Base-by-base conservation (phyloP, 352 stramenopile genomes). In the Phytophthora brassicae region DNA sequence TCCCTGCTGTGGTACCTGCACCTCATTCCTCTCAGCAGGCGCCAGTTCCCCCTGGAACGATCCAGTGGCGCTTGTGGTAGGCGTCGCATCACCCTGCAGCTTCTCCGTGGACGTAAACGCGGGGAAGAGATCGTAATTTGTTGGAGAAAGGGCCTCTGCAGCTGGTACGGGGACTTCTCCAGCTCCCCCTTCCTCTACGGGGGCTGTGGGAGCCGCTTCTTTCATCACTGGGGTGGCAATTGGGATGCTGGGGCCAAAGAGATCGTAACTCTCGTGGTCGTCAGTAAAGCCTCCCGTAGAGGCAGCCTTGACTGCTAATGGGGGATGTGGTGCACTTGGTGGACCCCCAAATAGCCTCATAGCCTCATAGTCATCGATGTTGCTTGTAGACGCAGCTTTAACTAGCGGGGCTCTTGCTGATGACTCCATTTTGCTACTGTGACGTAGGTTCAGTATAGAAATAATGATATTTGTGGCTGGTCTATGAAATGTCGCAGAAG, bases 101-200 rank as follows among this genome's bases (percentile, higher is more conserved):
- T 62, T 68, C 17, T 70, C 68, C 6, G 51, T 52, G 13, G 46
- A 38, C 20, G 64, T 43, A 5, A 71, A 49, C 14, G 66, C 51
- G 12, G 76, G 74, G 50, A 81, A 83, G 5, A 86, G 69, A 19
- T 86, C 71, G 50, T 72, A 79, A 17, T 66, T 70, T 23, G 43
- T 57, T 9, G 71, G 61, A 2, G 72, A 79, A 36, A 58, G 33
- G 20, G 63, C 26, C 24, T 39, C 43, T 22, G 28, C 50, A 55
- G 29, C 45, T 14, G 41, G 35, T 6, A 72, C 54, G 7, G 26
- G 26, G 4, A 8, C 26, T 8, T 31, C 26, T 31, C 26, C 26
- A 8, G 8, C 26, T 31, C 55, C 64, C 60, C 68, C 68, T 17
- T 73, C 68, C 52, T 76, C 64, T 28, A 73, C 52, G 22, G 64